Conservation (phyloP, 2,329 filamentous ascomycete species). For the Ustulina deusta region DNA sequence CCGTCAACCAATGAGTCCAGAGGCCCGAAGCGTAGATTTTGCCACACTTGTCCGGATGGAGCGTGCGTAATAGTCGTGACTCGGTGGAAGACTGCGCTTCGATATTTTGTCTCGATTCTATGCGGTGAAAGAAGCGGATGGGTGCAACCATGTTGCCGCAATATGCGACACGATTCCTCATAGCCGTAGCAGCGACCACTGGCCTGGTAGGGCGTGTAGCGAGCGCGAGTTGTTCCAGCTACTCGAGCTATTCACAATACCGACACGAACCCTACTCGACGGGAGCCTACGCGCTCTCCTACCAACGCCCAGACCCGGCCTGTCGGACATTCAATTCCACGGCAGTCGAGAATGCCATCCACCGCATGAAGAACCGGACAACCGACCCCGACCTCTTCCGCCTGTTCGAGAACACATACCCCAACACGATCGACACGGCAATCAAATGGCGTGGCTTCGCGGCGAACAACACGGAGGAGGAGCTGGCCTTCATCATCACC, state of each 20-base stretch:
- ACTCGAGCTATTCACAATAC: conserved; percentile 48
- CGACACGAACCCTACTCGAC: conserved; percentile 50
- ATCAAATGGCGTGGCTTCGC: conserved; percentile 79
- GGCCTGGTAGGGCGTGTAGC: conserved; percentile 25
- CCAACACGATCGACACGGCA: conserved; percentile 85
- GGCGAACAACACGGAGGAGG: conserved; percentile 57
- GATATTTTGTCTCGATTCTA: conserved; percentile 4
- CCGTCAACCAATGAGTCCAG: not conserved
- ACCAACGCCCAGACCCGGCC: conserved; percentile 67
- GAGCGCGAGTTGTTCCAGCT: conserved; percentile 47
- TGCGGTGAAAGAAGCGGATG: conserved; percentile 4
- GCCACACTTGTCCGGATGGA: not conserved
- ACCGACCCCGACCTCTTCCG: conserved; percentile 75
- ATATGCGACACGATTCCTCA: conserved; percentile 24
- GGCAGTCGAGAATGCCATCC: conserved; percentile 76
- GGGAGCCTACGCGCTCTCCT: conserved; percentile 51
- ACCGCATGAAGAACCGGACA: conserved; percentile 55
- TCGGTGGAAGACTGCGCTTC: conserved; percentile 5
- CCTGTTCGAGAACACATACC: conserved; percentile 85
- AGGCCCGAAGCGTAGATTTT: not conserved
- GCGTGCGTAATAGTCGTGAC: conserved; percentile 3
- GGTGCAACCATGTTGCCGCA: conserved; percentile 28
- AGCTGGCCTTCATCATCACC: conserved; percentile 82
- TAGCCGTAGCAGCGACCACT: conserved; percentile 13
- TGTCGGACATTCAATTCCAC: conserved; percentile 80